Evolutionary conservation across 306 rosid species (phyloP), one percentile per base, ranked within the genome.

Genomic region (Castanospermum australe): DNA sequence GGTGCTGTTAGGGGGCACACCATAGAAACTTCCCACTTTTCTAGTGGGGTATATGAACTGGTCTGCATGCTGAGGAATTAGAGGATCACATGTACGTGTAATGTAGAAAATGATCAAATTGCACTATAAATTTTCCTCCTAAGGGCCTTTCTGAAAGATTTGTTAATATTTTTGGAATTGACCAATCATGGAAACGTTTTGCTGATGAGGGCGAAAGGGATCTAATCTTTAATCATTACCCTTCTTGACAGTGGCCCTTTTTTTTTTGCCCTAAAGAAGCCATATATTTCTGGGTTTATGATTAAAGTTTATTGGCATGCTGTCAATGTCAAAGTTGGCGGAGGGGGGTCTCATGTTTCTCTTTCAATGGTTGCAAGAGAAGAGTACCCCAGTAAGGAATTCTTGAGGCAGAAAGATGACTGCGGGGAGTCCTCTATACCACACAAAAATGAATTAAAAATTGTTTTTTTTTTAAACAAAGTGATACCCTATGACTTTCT

Each of bases 241-340:
- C 45, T 35, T 50, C 15, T 72, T 77, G 79, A 79, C 48, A 55
- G 10, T n/a, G n/a, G n/a, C n/a, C n/a, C n/a, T n/a, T n/a, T n/a
- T n/a, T n/a, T n/a, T n/a, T 30, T 76, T 50, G 24, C n/a, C n/a
- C n/a, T 22, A 83, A 82, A 64, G 55, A 81, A 69, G 72, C 47
- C 52, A 63, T 69, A 54, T 71, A 21, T 78, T 84, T 42, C 6
- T 17, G 54, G 61, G 65, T 17, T 84, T 75, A 89, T 85, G 83
- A 89, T 88, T 85, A 86, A 83, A 83, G 87, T 44, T 28, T 32
- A 59, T 17, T n/a, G 83, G 69, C 79, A 51, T 11, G 73, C 45
- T 22, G 67, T 67, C 71, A 52, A 15, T 75, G 41, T 76, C 48
- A 28, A 52, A 74, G 81, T 67, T 79, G 86, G 89, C 83, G 89